Percentiles rank a stretch among this genome's conserved stretches.
Conservation (phyloP, 805 yeast species). For the Metahyphopichia silvanorum region DNA sequence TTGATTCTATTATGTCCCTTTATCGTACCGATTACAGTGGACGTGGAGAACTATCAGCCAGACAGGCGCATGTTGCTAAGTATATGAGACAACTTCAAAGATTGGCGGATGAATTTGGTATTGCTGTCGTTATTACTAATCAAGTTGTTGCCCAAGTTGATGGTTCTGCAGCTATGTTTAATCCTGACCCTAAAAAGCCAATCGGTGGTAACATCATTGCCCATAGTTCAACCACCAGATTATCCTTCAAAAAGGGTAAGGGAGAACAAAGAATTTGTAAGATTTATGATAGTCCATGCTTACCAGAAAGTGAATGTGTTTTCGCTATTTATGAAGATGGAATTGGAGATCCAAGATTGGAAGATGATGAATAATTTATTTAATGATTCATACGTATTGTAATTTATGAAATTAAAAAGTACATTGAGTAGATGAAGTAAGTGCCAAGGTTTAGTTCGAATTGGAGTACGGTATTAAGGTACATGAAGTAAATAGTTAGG, state of each 20-base stretch:
- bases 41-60: constrained; percentile 90
- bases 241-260: constrained; percentile 84
- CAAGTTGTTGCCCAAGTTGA: constrained; percentile 99
- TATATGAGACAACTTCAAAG: constrained; percentile 89
- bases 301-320: constrained; percentile 92
- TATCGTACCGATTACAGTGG: constrained; percentile 95
- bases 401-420: too few species aligned
- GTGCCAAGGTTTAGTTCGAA: too few species aligned
- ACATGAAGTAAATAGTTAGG: too few species aligned
- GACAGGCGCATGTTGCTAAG: constrained; percentile 92
- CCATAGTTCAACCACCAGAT: constrained; percentile 91
- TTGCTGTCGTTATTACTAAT: constrained; percentile 88
- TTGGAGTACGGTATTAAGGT: too few species aligned
- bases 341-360: constrained; percentile 90
- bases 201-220: constrained; percentile 98
- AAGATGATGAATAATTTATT: constrained; percentile 46
- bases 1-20: constrained; percentile 96
- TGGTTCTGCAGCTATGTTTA: constrained; percentile 75
- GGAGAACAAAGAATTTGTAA: constrained; percentile 93
- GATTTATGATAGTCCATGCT: constrained; percentile 92
- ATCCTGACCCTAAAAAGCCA: constrained; percentile 97
- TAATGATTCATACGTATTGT: too few species aligned
- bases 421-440: too few species aligned
- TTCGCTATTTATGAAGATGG: constrained; percentile 97
- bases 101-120: constrained; percentile 95